A percentile compares a stretch with the other conserved stretches of the same genome.
phyloP scores from a whole-genome alignment of 495 filamentous ascomycete genomes.

The Tuber melanosporum region DNA sequence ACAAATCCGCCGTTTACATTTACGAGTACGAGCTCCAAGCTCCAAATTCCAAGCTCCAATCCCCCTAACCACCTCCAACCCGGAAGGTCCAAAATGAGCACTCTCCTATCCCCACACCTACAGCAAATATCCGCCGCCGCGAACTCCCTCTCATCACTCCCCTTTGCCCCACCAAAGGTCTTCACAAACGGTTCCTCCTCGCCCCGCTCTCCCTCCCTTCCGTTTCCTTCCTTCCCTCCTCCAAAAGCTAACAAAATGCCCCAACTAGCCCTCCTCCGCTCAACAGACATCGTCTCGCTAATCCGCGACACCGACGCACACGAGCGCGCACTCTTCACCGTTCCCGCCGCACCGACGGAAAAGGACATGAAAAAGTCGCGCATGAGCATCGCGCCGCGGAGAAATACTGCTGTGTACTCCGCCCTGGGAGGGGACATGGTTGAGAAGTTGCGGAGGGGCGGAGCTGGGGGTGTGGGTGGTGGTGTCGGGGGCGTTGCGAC shows the following conservation, averaged over 20 bases:
- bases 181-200: conserved; percentile 63
- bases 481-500: conserved; percentile 45
- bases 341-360: conserved; percentile 60
- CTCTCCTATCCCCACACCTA: conserved; percentile 73
- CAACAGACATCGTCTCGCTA: conserved; percentile 83
- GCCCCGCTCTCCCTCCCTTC: neutral
- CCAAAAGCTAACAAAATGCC: neutral
- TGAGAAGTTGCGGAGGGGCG: conserved; percentile 60
- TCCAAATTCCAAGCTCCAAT: neutral
- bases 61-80: neutral
- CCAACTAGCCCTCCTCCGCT: conserved; percentile 61
- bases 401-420: conserved; percentile 80
- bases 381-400: conserved; percentile 52
- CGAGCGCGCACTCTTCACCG: conserved; percentile 90
- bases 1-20: too few species aligned
- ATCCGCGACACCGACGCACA: conserved; percentile 94
- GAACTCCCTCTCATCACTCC: conserved; percentile 72
- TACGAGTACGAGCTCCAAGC: neutral
- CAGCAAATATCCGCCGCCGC: conserved; percentile 86
- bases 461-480: conserved; percentile 48
- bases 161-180: conserved; percentile 84
- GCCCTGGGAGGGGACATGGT: conserved; percentile 83
- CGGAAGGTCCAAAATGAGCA: conserved; percentile 49
- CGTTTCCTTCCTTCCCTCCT: neutral
- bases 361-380: conserved; percentile 53